Evolutionary conservation across 495 filamentous ascomycete species (phyloP).

Genomic region (Neurospora tetrasperma): DNA sequence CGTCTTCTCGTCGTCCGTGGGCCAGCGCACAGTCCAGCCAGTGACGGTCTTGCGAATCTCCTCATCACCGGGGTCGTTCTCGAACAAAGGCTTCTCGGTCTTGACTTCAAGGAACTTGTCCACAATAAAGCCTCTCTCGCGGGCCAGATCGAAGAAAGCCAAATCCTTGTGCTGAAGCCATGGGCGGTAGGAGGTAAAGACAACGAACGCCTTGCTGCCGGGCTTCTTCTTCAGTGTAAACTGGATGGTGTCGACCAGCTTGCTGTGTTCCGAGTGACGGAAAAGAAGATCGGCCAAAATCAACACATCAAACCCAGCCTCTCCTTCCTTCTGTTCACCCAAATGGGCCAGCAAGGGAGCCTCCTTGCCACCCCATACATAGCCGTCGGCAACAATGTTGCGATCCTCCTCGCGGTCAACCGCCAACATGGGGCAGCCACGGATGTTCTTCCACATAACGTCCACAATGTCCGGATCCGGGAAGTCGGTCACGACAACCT

Average conservation of each 20-base stretch:
- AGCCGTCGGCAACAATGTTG: slow-evolving; percentile 49
- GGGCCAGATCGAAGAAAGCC: slow-evolving; percentile 69
- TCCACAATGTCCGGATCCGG: slow-evolving; percentile 69
- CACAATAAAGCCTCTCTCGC: slow-evolving; percentile 57
- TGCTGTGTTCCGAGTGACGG: slow-evolving; percentile 72
- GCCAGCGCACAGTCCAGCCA: slow-evolving; percentile 59
- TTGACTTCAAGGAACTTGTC: slow-evolving; percentile 70
- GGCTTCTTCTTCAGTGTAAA: slow-evolving; percentile 44
- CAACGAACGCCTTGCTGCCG: slow-evolving; percentile 64
- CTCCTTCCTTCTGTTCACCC: slow-evolving; percentile 1
- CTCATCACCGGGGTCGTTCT: slow-evolving; percentile 73
- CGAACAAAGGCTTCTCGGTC: slow-evolving; percentile 78
- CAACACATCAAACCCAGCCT: slow-evolving; percentile 59
- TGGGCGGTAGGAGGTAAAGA: slow-evolving; percentile 88
- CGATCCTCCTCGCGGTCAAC: slow-evolving; percentile 10
- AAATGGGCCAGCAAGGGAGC: slow-evolving; percentile 43
- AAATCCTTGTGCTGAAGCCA: slow-evolving; percentile 80
- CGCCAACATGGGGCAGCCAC: slow-evolving; percentile 25
- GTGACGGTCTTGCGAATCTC: slow-evolving; percentile 68
- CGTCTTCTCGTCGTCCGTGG: slow-evolving; percentile 12
- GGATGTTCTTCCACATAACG: slow-evolving; percentile 67
- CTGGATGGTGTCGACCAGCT: slow-evolving; percentile 61
- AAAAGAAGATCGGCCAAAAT: slow-evolving; percentile 86
- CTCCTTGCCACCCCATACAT: slow-evolving; percentile 64
- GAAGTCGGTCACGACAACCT: slow-evolving; percentile 79